These are phyloP conservation scores for Aspergillus affinis DNA, from an alignment of 495 filamentous ascomycete species.

Conservation along the genomic window DNA sequence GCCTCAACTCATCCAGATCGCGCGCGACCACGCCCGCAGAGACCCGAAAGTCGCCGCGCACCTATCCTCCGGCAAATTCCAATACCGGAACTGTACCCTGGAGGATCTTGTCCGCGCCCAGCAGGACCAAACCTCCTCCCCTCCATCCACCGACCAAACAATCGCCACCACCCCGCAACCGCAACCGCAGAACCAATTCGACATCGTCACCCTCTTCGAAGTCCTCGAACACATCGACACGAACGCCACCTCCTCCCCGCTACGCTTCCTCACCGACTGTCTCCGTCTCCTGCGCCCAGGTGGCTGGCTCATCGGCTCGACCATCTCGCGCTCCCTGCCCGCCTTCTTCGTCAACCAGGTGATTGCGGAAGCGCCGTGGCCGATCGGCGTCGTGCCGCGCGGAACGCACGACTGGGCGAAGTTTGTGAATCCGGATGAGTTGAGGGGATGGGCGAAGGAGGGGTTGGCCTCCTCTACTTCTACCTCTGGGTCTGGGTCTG, in stretches of 20 bases:
- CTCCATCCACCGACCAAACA: neutral
- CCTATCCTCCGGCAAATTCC: slow-evolving; percentile 53
- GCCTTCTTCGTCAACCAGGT: slow-evolving; percentile 91
- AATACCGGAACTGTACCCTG: slow-evolving; percentile 69
- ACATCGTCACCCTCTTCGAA: slow-evolving; percentile 86
- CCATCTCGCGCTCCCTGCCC: slow-evolving; percentile 82
- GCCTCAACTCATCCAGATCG: slow-evolving; percentile 73
- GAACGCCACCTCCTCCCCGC: slow-evolving; percentile 50
- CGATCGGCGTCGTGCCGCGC: slow-evolving; percentile 80
- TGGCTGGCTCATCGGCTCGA: slow-evolving; percentile 88
- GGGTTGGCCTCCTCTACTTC: slow-evolving; percentile 25
- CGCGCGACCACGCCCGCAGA: slow-evolving; percentile 66
- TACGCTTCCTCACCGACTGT: slow-evolving; percentile 65
- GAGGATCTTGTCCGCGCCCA: slow-evolving; percentile 59
- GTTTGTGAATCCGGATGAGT: slow-evolving; percentile 85
- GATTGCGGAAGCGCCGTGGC: slow-evolving; percentile 76
- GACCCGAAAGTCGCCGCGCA: slow-evolving; percentile 59
- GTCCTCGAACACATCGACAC: slow-evolving; percentile 83
- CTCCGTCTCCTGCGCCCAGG: slow-evolving; percentile 79
- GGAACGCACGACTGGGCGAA: slow-evolving; percentile 96
- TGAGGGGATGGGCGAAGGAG: slow-evolving; percentile 60
- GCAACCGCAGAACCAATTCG: slow-evolving; percentile 41
- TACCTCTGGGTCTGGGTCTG: slow-evolving; percentile 39
- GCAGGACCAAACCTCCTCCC: neutral
- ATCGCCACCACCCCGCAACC: neutral